These are phyloP conservation scores for Trichoderma endophyticum DNA, from an alignment of 2,329 filamentous ascomycete genomes.

Conservation along the genomic window DNA sequence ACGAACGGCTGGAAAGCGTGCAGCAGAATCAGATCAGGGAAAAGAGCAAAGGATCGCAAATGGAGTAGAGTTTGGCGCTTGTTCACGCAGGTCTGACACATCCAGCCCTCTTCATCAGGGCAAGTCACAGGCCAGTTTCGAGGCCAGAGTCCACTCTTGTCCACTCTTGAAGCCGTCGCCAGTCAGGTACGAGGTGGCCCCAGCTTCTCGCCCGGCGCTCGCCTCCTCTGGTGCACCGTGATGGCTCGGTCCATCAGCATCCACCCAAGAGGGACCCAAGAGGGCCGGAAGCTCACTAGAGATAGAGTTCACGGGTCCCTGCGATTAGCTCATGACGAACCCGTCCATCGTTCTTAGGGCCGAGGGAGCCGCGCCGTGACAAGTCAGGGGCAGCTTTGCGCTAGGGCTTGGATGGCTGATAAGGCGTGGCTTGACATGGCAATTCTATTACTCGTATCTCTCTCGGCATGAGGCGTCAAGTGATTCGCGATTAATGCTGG, in stretches of 20 bases:
- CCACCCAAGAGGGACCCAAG: background rate
- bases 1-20: background rate
- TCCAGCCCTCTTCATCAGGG: slow-evolving; percentile 2
- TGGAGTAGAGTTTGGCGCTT: slow-evolving; percentile 11
- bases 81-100: slow-evolving; percentile 12
- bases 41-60: background rate
- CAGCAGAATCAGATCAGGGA: background rate
- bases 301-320: slow-evolving; percentile 13
- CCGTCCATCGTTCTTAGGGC: background rate
- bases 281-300: background rate
- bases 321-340: background rate
- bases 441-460: background rate
- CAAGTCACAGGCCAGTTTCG: background rate
- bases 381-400: background rate
- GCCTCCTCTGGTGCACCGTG: background rate
- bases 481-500: background rate
- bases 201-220: background rate
- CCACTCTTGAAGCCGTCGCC: background rate
- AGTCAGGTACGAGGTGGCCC: background rate
- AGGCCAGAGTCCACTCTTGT: background rate
- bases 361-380: background rate
- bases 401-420: background rate
- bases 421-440: background rate
- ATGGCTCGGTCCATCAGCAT: background rate
- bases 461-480: background rate